A percentile compares a stretch with the other conserved stretches of the same genome.
Conservation (phyloP, 2,329 filamentous ascomycete species). For the Neocucurbitaria cava region DNA sequence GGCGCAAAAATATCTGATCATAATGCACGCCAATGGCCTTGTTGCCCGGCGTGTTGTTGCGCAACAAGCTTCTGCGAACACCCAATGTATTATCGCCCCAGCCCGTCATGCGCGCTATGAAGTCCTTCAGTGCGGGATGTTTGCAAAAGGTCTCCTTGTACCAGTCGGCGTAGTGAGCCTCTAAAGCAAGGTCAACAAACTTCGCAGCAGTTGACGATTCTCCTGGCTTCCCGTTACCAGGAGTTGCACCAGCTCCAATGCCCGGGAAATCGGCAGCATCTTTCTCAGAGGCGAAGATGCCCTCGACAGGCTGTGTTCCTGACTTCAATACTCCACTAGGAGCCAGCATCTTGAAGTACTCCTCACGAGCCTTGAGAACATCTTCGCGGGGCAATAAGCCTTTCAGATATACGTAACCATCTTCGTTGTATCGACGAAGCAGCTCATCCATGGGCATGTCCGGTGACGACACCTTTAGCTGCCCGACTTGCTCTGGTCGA, state of each 20-base stretch:
- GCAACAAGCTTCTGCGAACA: constrained; percentile 58
- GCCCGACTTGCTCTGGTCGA: constrained; percentile 52
- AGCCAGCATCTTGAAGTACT: constrained; percentile 62
- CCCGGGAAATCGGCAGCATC: constrained; percentile 57
- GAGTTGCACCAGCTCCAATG: constrained; percentile 60
- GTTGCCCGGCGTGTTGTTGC: constrained; percentile 64
- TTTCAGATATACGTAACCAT: constrained; percentile 65
- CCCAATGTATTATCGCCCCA: constrained; percentile 59
- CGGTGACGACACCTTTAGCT: constrained; percentile 53
- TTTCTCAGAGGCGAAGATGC: constrained; percentile 59
- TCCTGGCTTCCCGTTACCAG: constrained; percentile 55
- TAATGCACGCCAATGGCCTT: constrained; percentile 68
- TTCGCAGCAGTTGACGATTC: constrained; percentile 49
- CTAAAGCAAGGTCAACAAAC: constrained; percentile 60
- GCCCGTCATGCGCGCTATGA: constrained; percentile 60
- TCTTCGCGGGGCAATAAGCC: constrained; percentile 61
- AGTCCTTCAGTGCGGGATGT: constrained; percentile 58
- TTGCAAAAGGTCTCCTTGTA: constrained; percentile 62
- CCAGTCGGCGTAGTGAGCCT: constrained; percentile 57
- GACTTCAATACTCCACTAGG: constrained; percentile 65
- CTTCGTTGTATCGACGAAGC: constrained; percentile 53
- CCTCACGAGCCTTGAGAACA: constrained; percentile 59
- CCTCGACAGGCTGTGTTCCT: constrained; percentile 59
- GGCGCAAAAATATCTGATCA: constrained; percentile 64
- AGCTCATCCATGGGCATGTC: constrained; percentile 57